Base-by-base conservation (phyloP, 345 rosid genomes). In the Dipteronia sinensis region DNA sequence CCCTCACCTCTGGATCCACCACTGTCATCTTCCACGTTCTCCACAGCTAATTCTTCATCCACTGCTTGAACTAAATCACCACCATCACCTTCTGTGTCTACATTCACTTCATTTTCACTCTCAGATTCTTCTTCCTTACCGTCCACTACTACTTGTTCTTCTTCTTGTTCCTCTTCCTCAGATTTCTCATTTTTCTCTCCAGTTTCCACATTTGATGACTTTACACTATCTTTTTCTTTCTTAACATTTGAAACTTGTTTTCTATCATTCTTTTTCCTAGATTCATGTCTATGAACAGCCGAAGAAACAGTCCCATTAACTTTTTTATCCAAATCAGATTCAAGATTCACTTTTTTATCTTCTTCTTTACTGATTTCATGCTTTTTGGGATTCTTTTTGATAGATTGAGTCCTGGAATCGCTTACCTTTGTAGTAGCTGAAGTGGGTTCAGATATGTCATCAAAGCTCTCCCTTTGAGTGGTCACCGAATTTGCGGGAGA, bases 361-460 rank as follows among this genome's bases (percentile, higher is more conserved):
- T 82, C 80, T 76, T 76, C 72, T 46, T 73, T 78, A 56, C 51
- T 75, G 46, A 82, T 40, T 74, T 82, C 86, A 53, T 72, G 83
- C 44, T 82, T 86, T 7, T 29, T 78, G 74, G 71, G 82, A 71
- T 82, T 75, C n/a, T 73, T 82, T 47, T 69, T 53, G 31, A 11
- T 65, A n/a, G 79, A 71, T 19, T 44, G 78, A 51, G 76, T 20
- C 19, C 53, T 22, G 38, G 76, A 65, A 78, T 22, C 49, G n/a
- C 69, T 80, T 51, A 65, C 82, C 75, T 66, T 83, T 23, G 89
- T 59, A 49, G 78, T 73, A 19, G 90, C 84, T 34, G 97, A 77
- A 16, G 86, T 90, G 3, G 97, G 98, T 79, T 92, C 94, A 73
- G 89, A 85, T n/a, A 95, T 90, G 66, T 95, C 99, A 31, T 91